Evolutionary conservation across 345 rosid genomes (phyloP).

Genomic region (Adansonia digitata): DNA sequence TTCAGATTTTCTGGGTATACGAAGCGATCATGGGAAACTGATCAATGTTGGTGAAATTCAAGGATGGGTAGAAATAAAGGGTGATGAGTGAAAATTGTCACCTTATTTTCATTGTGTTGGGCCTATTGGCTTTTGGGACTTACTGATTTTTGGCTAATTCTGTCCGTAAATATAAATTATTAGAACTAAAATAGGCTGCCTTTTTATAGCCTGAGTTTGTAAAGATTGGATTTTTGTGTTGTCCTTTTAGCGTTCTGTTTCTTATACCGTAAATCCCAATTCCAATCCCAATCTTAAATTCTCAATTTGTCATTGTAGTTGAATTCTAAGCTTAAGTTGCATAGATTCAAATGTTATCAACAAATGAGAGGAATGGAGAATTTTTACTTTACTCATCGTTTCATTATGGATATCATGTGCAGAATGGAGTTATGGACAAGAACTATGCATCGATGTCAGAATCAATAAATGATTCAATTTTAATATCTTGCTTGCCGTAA

Average conservation of each 20-base stretch:
- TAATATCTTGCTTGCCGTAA: not conserved
- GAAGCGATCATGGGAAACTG: conserved; percentile 58
- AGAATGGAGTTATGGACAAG: not conserved
- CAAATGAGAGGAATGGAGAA: not conserved
- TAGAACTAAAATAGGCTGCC: conserved; percentile 7
- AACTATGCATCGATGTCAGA: not conserved
- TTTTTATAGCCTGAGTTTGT: conserved; percentile 16
- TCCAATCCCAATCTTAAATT: not conserved
- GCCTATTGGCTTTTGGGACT: not conserved
- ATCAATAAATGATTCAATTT: not conserved
- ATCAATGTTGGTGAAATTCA: conserved; percentile 56
- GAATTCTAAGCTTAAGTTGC: not conserved
- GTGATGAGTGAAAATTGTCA: not conserved
- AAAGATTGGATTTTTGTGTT: not conserved
- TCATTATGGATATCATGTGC: not conserved
- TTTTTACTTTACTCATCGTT: not conserved
- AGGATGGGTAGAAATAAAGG: not conserved
- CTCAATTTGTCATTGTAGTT: not conserved
- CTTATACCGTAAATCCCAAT: not conserved
- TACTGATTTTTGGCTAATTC: not conserved
- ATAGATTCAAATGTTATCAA: not conserved
- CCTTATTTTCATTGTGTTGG: not conserved
- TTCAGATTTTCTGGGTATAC: conserved; percentile 26
- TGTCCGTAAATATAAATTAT: not conserved
- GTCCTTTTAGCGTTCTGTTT: not conserved